Evolutionary conservation across 1,284 basidiomycete genomes (phyloP).

Genomic region (Trichosporon inkin): DNA sequence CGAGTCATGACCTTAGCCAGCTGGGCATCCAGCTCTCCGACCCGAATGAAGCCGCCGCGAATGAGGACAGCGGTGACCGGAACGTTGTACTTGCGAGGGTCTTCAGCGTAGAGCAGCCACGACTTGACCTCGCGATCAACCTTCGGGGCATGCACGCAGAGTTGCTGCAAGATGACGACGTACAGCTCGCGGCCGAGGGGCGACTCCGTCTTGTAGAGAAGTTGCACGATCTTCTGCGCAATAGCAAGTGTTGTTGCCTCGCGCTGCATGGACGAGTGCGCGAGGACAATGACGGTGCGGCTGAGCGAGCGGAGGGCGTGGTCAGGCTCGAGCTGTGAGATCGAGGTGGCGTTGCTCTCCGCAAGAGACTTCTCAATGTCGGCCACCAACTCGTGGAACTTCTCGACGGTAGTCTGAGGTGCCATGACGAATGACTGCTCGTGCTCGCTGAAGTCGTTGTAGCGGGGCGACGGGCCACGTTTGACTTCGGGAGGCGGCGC

Average conservation of each 20-base stretch:
- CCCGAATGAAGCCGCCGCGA: slow-evolving; percentile 73
- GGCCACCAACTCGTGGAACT: slow-evolving; percentile 60
- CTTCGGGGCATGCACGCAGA: slow-evolving; percentile 85
- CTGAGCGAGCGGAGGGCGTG: slow-evolving; percentile 82
- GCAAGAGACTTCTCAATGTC: slow-evolving; percentile 75
- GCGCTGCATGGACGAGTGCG: slow-evolving; percentile 69
- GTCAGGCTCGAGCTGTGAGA: slow-evolving; percentile 68
- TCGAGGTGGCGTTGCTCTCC: slow-evolving; percentile 61
- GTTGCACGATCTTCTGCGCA: slow-evolving; percentile 63
- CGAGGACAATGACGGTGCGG: slow-evolving; percentile 73
- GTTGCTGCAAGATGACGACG: slow-evolving; percentile 77
- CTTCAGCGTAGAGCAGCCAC: slow-evolving; percentile 95
- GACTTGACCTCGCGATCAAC: slow-evolving; percentile 95
- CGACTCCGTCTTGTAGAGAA: slow-evolving; percentile 74
- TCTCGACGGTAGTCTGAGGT: slow-evolving; percentile 43
- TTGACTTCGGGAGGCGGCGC: slow-evolving; percentile 33
- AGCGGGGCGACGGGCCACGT: slow-evolving; percentile 34
- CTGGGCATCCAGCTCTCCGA: slow-evolving; percentile 80
- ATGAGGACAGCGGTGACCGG: slow-evolving; percentile 87
- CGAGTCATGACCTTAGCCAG: slow-evolving; percentile 76
- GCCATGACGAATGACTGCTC: slow-evolving; percentile 29
- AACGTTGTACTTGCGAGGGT: slow-evolving; percentile 96
- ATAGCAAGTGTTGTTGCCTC: slow-evolving; percentile 84
- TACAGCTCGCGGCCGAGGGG: slow-evolving; percentile 86
- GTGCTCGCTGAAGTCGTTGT: slow-evolving; percentile 31